Base-by-base conservation (phyloP, 208 protist species). In the Acanthamoeba triangularis region DNA sequence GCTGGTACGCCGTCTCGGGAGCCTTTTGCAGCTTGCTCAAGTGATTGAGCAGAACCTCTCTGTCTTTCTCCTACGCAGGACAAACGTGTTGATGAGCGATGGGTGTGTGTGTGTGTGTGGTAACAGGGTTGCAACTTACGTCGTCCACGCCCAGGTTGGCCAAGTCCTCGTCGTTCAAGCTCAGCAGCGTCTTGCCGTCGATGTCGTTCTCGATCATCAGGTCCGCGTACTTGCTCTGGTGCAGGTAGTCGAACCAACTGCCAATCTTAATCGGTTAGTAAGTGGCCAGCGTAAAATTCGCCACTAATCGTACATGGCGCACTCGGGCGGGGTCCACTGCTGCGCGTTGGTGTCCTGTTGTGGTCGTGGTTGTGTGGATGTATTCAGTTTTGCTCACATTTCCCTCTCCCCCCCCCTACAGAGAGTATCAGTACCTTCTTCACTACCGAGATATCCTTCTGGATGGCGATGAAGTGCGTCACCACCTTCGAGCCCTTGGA, bases 391-490 rank as follows among this genome's bases (percentile, higher is more conserved):
- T 41, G 67, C 30, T 37, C 30, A 10, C 28, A 87, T n/a, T 49
- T 49, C 44, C 59, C 33, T 2, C 25, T 0, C 67, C 35, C 4
- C 67, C 10, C 44, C 44, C 44, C 44, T 13, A 16, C 11, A 49
- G 0, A 49, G 44, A 14, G n/a, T 49, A 41, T 41, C 8, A 6
- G 1, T 59, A 59, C 54, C 54, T 96, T 44, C 74, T 96, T 96
- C 10, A 96, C 33, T 0, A 96, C 20, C 2, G 94, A 61, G 69
- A 96, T 49, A 33, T 96, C 94, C 65, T 96, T 96, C 84, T 96
- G 94, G 35, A 96, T 91, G 69, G 94, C 94, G 37, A 96, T 93
- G 56, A 96, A 96, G 84, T 96, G 78, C 20, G 76, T 96, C 37
- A 90, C 84, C 25, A 80, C 30, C 30, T 41, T 88, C 23, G 37